Percentiles rank a stretch among this genome's conserved stretches.
Conservation (phyloP, 805 yeast species). For the Clavispora asparagi region DNA sequence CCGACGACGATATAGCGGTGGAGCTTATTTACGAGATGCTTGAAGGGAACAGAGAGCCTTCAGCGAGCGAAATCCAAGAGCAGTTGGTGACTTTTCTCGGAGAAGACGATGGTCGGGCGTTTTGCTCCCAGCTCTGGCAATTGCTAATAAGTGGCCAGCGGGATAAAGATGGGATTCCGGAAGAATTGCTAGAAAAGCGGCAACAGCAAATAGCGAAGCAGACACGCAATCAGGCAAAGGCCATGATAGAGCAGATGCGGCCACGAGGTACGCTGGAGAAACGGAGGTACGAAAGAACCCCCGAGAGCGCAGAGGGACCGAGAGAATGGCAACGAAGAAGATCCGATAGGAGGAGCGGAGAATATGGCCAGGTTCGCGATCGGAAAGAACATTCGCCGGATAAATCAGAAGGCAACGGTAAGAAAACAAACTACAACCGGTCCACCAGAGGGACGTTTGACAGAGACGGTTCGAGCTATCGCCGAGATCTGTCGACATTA, state of each 20-base stretch:
- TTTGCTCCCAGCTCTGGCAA: slow-evolving; percentile 42
- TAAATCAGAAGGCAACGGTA: not conserved
- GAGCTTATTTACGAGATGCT: slow-evolving; percentile 44
- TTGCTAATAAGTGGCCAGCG: slow-evolving; percentile 40
- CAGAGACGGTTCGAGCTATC: not conserved
- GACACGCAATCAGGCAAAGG: not conserved
- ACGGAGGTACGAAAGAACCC: not conserved
- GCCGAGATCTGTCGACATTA: not conserved
- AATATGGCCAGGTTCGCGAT: not conserved
- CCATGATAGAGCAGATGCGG: slow-evolving; percentile 4
- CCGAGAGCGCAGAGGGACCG: not conserved
- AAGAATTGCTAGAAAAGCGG: slow-evolving; percentile 20
- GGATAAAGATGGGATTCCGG: slow-evolving; percentile 43
- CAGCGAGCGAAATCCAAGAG: slow-evolving; percentile 34
- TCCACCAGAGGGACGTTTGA: not conserved
- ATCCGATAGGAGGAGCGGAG: not conserved
- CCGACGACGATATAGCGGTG: slow-evolving; percentile 48
- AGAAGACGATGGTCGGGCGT: slow-evolving; percentile 31
- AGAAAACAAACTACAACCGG: not conserved
- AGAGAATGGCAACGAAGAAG: not conserved
- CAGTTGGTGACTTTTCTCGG: slow-evolving; percentile 45
- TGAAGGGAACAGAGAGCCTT: slow-evolving; percentile 23
- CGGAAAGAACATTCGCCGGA: not conserved
- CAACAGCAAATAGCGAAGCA: slow-evolving; percentile 11
- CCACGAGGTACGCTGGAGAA: not conserved